Percentiles rank a stretch among this genome's conserved stretches.
Conservation (phyloP, 2,329 filamentous ascomycete species). For the Neonectria ditissima region DNA sequence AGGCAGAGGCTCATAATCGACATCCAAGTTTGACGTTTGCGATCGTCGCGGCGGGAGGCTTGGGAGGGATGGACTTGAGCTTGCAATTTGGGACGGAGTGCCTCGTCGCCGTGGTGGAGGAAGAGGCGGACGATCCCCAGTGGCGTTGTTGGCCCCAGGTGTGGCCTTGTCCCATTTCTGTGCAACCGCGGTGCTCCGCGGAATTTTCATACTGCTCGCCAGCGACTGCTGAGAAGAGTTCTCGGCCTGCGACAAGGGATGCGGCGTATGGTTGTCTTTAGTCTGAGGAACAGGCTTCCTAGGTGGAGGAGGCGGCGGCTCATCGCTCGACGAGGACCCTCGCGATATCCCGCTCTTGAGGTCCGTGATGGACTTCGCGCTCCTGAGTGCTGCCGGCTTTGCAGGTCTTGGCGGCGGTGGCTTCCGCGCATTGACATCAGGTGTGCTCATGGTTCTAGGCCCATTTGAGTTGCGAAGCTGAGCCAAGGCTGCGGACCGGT, state of each 20-base stretch:
- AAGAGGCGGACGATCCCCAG: slow-evolving; percentile 53
- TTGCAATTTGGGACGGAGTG: slow-evolving; percentile 50
- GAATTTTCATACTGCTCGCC: slow-evolving; percentile 31
- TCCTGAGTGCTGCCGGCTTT: slow-evolving; percentile 68
- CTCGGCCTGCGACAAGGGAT: slow-evolving; percentile 57
- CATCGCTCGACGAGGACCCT: slow-evolving; percentile 28
- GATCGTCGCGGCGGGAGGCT: slow-evolving; percentile 51
- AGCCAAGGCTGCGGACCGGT: slow-evolving; percentile 49
- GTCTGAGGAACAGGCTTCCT: slow-evolving; percentile 47
- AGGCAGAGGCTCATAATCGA: slow-evolving; percentile 56
- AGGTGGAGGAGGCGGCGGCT: slow-evolving; percentile 51
- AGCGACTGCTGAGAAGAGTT: slow-evolving; percentile 53
- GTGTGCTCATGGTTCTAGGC: slow-evolving; percentile 40
- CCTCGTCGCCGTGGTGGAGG: slow-evolving; percentile 61
- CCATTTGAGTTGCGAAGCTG: slow-evolving; percentile 44
- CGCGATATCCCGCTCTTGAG: slow-evolving; percentile 37
- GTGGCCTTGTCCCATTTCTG: slow-evolving; percentile 31
- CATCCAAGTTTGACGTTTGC: slow-evolving; percentile 53
- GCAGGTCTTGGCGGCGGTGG: slow-evolving; percentile 66
- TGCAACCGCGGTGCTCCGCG: slow-evolving; percentile 32
- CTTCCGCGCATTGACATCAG: slow-evolving; percentile 49
- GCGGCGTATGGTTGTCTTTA: slow-evolving; percentile 43
- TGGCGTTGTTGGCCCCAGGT: slow-evolving; percentile 18
- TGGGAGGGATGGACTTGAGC: slow-evolving; percentile 33
- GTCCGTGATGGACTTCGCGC: slow-evolving; percentile 51